Conservation (phyloP, 2,329 filamentous ascomycete genomes). For the Fusarium brevicatenulatum region DNA sequence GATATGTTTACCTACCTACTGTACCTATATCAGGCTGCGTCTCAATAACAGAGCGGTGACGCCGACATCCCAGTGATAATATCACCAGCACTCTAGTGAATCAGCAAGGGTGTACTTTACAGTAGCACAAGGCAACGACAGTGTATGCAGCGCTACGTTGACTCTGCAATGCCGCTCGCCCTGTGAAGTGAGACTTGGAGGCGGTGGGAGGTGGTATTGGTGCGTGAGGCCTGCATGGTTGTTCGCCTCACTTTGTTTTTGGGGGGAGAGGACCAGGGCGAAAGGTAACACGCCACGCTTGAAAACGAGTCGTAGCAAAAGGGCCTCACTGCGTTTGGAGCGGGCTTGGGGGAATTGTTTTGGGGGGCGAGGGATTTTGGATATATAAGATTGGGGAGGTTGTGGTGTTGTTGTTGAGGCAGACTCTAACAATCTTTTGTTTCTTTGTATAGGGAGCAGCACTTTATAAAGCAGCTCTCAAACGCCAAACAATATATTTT, state of each 20-base stretch:
- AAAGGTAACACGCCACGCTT: conserved; percentile 26
- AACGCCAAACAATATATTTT: neutral
- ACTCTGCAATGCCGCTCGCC: conserved; percentile 17
- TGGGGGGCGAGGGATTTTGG: neutral
- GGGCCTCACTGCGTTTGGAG: conserved; percentile 17
- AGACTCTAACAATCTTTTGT: neutral
- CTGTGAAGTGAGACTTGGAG: conserved; percentile 6
- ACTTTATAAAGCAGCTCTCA: neutral
- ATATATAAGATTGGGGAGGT: conserved; percentile 21
- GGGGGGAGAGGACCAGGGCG: conserved; percentile 3
- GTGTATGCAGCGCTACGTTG: conserved; percentile 13
- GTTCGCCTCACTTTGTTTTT: conserved; percentile 36
- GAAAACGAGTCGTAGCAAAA: conserved; percentile 8
- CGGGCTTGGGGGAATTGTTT: neutral
- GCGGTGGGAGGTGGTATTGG: conserved; percentile 23
- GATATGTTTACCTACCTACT: neutral
- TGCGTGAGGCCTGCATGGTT: conserved; percentile 28
- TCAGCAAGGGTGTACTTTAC: neutral
- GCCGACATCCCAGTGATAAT: neutral
- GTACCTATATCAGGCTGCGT: neutral
- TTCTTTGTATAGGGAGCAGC: neutral
- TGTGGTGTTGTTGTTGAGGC: neutral
- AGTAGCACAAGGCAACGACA: conserved; percentile 4
- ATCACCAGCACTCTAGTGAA: neutral
- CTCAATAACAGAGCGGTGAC: neutral